These are phyloP conservation scores for Colletotrichum sp. DNA, from an alignment of 2,329 filamentous ascomycete genomes.

Conservation along the genomic window DNA sequence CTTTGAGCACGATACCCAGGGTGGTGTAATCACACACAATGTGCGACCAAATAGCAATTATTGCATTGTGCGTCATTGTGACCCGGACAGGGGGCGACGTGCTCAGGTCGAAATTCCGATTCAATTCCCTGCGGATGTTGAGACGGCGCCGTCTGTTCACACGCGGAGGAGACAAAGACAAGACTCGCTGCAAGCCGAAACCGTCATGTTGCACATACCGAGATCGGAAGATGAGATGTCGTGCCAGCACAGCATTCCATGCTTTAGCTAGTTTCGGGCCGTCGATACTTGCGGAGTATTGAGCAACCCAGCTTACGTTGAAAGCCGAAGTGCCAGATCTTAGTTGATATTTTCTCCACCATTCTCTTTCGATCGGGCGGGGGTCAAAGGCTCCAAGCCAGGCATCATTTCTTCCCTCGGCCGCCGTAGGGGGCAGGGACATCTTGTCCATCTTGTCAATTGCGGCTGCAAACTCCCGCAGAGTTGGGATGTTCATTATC, in stretches of 20 bases:
- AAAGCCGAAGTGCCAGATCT: conserved; percentile 26
- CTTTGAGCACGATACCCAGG: conserved; percentile 28
- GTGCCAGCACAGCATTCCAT: conserved; percentile 25
- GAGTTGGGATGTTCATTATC: conserved; percentile 17
- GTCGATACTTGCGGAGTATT: conserved; percentile 12
- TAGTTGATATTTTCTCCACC: not conserved
- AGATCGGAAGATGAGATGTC: conserved; percentile 14
- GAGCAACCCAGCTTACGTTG: conserved; percentile 28
- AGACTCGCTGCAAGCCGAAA: not conserved
- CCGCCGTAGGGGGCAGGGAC: not conserved
- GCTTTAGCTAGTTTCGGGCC: conserved; percentile 19
- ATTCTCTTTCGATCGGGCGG: not conserved
- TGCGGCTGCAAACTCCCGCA: not conserved
- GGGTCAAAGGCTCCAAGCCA: not conserved
- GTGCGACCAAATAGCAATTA: conserved; percentile 32
- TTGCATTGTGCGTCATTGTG: conserved; percentile 22
- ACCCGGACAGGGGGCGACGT: conserved; percentile 29
- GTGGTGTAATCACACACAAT: conserved; percentile 38
- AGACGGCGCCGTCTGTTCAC: not conserved
- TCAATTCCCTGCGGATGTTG: conserved; percentile 19
- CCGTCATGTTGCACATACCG: not conserved
- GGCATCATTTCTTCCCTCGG: not conserved
- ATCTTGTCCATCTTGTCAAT: not conserved
- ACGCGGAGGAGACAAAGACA: not conserved
- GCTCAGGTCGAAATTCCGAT: conserved; percentile 28